Evolutionary conservation across 805 yeast species (phyloP).

Genomic region (Schwanniomyces polymorphus): DNA sequence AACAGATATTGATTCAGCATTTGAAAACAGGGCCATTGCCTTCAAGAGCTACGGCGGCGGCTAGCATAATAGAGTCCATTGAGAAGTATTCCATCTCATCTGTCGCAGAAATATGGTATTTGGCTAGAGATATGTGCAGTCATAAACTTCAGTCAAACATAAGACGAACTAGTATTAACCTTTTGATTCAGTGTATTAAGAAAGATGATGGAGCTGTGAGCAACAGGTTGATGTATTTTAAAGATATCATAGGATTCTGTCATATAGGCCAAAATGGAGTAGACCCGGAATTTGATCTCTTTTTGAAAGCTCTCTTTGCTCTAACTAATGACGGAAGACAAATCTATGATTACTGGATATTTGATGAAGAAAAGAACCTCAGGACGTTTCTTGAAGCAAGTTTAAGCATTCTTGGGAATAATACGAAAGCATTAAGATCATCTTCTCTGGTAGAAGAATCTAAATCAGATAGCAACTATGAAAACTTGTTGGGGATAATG

Average conservation of each 20-base stretch:
- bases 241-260: constrained; percentile 52
- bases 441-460: constrained; percentile 2
- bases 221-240: constrained; percentile 55
- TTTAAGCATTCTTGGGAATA: constrained; percentile 10
- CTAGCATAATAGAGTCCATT: constrained; percentile 48
- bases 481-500: constrained; percentile 19
- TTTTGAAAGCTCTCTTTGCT: constrained; percentile 44
- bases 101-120: constrained; percentile 75
- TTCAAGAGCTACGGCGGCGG: constrained; percentile 50
- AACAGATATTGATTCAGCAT: constrained; percentile 37
- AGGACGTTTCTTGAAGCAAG: constrained; percentile 11
- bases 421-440: constrained; percentile 6
- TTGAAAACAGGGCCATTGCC: constrained; percentile 36
- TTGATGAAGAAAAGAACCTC: constrained; percentile 33
- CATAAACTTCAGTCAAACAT: constrained; percentile 30
- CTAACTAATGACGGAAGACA: constrained; percentile 57
- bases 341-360: constrained; percentile 49
- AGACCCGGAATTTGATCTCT: constrained; percentile 53
- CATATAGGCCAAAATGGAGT: constrained; percentile 25
- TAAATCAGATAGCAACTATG: constrained; percentile 9
- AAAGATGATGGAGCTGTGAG: constrained; percentile 52
- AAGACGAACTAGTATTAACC: constrained; percentile 48
- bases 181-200: constrained; percentile 56
- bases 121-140: constrained; percentile 55
- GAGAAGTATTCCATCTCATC: constrained; percentile 54